phyloP scores from a whole-genome alignment of 768 basidiomycete genomes.

The Coprinopsis cinerea region DNA sequence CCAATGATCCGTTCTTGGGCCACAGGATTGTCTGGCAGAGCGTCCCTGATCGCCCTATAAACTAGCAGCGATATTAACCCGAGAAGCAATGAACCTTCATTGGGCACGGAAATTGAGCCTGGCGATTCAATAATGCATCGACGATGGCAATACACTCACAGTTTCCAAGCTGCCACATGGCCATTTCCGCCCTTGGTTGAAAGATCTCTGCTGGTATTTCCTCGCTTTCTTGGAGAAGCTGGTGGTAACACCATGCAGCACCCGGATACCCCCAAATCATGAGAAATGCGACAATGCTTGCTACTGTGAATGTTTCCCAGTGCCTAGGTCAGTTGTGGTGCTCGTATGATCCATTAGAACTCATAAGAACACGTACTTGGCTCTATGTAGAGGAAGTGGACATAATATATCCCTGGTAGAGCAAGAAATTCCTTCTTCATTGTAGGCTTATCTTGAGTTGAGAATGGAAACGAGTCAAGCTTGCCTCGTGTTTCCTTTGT shows the following conservation, averaged over 20 bases:
- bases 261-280: conserved; percentile 53
- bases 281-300: conserved; percentile 30
- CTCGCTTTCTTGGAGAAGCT: conserved; percentile 48
- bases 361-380: conserved; percentile 37
- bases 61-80: conserved; percentile 61
- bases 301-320: conserved; percentile 20
- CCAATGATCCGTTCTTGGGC: conserved; percentile 69
- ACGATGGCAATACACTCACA: conserved; percentile 33
- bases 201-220: conserved; percentile 25
- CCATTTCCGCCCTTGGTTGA: conserved; percentile 52
- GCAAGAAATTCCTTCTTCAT: conserved; percentile 41
- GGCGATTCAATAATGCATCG: conserved; percentile 5
- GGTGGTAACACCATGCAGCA: conserved; percentile 59
- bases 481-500: conserved; percentile 1
- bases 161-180: conserved; percentile 63
- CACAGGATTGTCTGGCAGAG: conserved; percentile 46
- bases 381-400: conserved; percentile 61
- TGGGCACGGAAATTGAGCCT: neutral
- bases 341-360: neutral
- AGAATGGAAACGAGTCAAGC: neutral
- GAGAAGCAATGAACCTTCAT: conserved; percentile 37
- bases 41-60: conserved; percentile 61
- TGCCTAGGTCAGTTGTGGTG: neutral
- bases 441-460: conserved; percentile 1
- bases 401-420: conserved; percentile 55